phyloP scores from a whole-genome alignment of 768 basidiomycete genomes.

The Sporobolomyces roseus region DNA sequence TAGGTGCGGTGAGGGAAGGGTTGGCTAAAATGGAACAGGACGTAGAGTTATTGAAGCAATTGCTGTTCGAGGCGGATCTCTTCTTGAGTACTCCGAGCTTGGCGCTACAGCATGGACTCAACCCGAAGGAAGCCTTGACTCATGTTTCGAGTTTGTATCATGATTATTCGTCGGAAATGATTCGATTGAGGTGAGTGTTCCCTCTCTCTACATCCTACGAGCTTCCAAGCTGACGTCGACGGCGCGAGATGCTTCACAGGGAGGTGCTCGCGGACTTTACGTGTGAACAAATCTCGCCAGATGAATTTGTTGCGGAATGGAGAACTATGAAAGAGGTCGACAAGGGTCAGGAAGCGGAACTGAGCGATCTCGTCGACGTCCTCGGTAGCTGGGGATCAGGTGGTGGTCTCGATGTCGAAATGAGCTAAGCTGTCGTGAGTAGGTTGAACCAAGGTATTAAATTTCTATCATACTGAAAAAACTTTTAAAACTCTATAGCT shows the following conservation, averaged over 20 bases:
- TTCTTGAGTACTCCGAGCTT: slow-evolving; percentile 30
- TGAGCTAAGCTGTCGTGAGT: slow-evolving; percentile 1
- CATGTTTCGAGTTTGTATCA: slow-evolving; percentile 35
- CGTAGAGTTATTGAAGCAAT: slow-evolving; percentile 32
- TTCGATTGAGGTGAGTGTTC: slow-evolving; percentile 26
- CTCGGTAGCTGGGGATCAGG: slow-evolving; percentile 35
- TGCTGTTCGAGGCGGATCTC: slow-evolving; percentile 39
- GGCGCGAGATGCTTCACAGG: background rate
- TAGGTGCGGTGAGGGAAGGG: slow-evolving; percentile 32
- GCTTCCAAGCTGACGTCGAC: background rate
- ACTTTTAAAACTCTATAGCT: slow-evolving; percentile 11
- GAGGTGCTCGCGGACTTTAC: slow-evolving; percentile 42
- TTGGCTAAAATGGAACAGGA: slow-evolving; percentile 37
- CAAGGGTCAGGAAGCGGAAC: slow-evolving; percentile 39
- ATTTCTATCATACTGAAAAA: no score
- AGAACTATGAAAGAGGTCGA: slow-evolving; percentile 41
- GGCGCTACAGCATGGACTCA: slow-evolving; percentile 32
- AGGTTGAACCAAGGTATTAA: background rate
- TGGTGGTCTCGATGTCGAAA: slow-evolving; percentile 28
- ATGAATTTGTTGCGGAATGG: slow-evolving; percentile 39
- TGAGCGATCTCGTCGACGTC: slow-evolving; percentile 39
- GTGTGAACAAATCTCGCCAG: slow-evolving; percentile 34
- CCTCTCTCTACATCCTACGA: background rate
- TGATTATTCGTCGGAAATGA: slow-evolving; percentile 38
- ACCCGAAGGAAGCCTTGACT: slow-evolving; percentile 37